phyloP scores from a whole-genome alignment of 345 rosid genomes.

The Acer saccharum region DNA sequence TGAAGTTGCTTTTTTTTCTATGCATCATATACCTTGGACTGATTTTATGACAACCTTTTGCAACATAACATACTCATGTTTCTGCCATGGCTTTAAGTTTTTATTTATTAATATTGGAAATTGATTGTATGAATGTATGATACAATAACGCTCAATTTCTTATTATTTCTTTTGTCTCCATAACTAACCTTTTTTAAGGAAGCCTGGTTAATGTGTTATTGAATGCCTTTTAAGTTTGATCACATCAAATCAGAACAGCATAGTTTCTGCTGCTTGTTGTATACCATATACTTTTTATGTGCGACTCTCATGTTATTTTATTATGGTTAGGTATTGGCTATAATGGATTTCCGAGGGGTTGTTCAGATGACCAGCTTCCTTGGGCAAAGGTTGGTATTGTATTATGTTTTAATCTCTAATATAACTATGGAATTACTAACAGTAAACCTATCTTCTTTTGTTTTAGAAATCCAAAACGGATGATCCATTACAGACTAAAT shows the following conservation, averaged over 20 bases:
- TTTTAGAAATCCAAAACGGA: constrained; percentile 77
- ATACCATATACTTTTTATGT: neutral
- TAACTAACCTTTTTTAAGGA: neutral
- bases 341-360: constrained; percentile 98
- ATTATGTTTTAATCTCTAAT: neutral
- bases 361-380: constrained; percentile 95
- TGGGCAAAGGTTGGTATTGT: constrained; percentile 84
- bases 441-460: constrained; percentile 8
- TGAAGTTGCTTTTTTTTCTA: constrained; percentile 11
- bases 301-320: neutral
- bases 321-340: constrained; percentile 80
- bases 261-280: neutral
- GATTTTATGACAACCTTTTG: neutral
- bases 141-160: neutral
- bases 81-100: too few relatives aligned
- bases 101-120: neutral
- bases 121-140: neutral
- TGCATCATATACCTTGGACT: neutral
- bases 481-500: constrained; percentile 85
- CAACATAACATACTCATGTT: neutral
- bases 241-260: neutral
- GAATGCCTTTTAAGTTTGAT: neutral
- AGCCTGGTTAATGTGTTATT: neutral
- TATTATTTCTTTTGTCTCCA: too few relatives aligned
- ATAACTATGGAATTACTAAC: constrained; percentile 1